A percentile compares a stretch with the other conserved stretches of the same genome.
Conservation (phyloP, 2,329 filamentous ascomycete genomes). For the Calonectria multiphialidica region DNA sequence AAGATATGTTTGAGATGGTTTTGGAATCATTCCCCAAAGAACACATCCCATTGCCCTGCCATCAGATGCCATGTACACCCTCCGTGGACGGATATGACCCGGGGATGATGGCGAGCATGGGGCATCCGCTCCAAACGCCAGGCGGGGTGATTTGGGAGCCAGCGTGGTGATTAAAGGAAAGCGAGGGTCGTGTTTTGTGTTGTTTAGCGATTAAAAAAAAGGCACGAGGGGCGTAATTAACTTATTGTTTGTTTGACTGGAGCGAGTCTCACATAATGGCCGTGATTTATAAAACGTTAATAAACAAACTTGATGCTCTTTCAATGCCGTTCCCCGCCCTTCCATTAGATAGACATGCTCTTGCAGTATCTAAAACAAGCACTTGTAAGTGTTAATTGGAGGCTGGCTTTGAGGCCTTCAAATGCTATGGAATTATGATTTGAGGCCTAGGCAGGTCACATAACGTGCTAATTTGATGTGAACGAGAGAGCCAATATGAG, state of each 20-base stretch:
- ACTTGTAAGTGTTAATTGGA: background rate
- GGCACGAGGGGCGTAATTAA: background rate
- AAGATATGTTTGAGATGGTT: slow-evolving; percentile 40
- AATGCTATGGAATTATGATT: background rate
- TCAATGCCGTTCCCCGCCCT: background rate
- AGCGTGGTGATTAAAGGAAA: slow-evolving; percentile 35
- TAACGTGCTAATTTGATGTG: background rate
- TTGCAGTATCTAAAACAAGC: background rate
- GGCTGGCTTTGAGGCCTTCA: background rate
- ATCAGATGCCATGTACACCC: background rate
- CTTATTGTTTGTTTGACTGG: background rate
- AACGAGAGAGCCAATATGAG: background rate
- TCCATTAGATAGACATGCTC: background rate
- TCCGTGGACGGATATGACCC: slow-evolving; percentile 1
- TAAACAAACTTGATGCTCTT: background rate
- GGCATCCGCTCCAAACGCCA: background rate
- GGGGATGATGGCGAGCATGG: background rate
- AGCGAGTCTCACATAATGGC: background rate
- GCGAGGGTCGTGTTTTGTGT: background rate
- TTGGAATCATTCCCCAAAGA: slow-evolving; percentile 31
- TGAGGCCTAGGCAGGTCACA: background rate
- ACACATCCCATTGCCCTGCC: background rate
- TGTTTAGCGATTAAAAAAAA: background rate
- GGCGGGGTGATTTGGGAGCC: slow-evolving; percentile 28
- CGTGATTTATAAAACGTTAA: background rate